These are phyloP conservation scores for Orbilia oligospora DNA, from an alignment of 2,329 filamentous ascomycete species.

Conservation along the genomic window DNA sequence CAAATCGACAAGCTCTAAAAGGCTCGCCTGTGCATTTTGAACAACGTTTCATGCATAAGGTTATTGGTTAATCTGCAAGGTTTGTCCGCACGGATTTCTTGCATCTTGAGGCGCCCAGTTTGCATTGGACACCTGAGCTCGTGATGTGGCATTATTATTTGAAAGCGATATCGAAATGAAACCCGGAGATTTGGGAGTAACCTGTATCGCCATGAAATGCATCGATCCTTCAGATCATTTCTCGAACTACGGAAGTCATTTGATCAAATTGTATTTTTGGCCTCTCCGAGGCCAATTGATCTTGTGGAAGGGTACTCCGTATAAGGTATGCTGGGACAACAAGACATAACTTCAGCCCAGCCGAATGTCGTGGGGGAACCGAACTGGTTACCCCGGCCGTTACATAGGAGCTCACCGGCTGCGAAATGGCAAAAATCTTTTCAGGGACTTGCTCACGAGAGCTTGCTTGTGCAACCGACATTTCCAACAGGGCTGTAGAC, in stretches of 20 bases:
- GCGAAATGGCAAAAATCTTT: constrained; percentile 28
- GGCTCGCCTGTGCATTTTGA: constrained; percentile 49
- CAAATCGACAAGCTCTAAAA: constrained; percentile 47
- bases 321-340: constrained; percentile 28
- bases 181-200: constrained; percentile 33
- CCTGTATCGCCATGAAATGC: constrained; percentile 5
- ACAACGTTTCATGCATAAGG: constrained; percentile 60
- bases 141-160: constrained; percentile 58
- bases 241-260: constrained; percentile 24
- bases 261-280: constrained; percentile 44
- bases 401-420: constrained; percentile 56
- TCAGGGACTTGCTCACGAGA: constrained; percentile 59
- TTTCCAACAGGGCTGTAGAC: constrained; percentile 43
- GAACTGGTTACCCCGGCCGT: constrained; percentile 30
- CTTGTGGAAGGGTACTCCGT: not conserved
- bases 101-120: constrained; percentile 49
- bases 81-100: constrained; percentile 58
- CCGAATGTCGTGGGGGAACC: constrained; percentile 51
- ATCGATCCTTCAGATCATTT: constrained; percentile 21
- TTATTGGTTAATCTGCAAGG: constrained; percentile 57
- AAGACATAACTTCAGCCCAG: constrained; percentile 5
- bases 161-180: constrained; percentile 8
- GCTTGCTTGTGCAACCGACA: constrained; percentile 55
- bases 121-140: constrained; percentile 54
- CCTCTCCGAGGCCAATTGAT: constrained; percentile 21